A percentile compares a stretch with the other conserved stretches of the same genome.
These are phyloP conservation scores for Yamadazyma siamensis DNA, from an alignment of 1,139 yeast species.

Conservation along the genomic window DNA sequence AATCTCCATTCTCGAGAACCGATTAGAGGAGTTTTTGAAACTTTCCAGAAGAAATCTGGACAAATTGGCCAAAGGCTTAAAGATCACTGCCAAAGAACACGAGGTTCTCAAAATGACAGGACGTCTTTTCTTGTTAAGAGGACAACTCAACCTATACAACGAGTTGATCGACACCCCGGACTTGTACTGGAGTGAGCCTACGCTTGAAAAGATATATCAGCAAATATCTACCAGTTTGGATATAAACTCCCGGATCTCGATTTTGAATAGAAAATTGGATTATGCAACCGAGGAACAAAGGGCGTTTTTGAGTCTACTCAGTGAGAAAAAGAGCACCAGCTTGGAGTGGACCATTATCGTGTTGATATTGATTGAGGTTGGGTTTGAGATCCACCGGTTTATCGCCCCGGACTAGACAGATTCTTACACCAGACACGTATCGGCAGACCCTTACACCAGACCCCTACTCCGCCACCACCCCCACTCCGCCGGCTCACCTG, in stretches of 20 bases:
- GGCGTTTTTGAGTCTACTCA: slow-evolving; percentile 69
- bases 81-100: slow-evolving; percentile 53
- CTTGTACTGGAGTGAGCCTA: slow-evolving; percentile 88
- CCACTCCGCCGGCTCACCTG: background rate
- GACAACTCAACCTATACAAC: slow-evolving; percentile 79
- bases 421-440: too few species aligned
- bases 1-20: slow-evolving; percentile 70
- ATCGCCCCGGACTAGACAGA: slow-evolving; percentile 3
- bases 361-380: slow-evolving; percentile 79
- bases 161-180: slow-evolving; percentile 92
- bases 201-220: slow-evolving; percentile 70
- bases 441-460: too few species aligned
- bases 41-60: slow-evolving; percentile 65
- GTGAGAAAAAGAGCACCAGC: slow-evolving; percentile 71
- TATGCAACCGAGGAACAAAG: slow-evolving; percentile 88
- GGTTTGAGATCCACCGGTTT: slow-evolving; percentile 49
- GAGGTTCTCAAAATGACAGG: slow-evolving; percentile 74
- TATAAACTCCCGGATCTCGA: slow-evolving; percentile 70
- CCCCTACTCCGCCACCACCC: too few species aligned
- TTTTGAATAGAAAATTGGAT: slow-evolving; percentile 79
- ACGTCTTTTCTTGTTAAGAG: slow-evolving; percentile 66
- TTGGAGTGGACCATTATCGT: slow-evolving; percentile 86
- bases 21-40: slow-evolving; percentile 63
- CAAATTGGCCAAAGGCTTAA: slow-evolving; percentile 59
- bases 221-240: slow-evolving; percentile 70